Conservation (phyloP, 2,329 filamentous ascomycete species). For the Diplocarpon rosae region DNA sequence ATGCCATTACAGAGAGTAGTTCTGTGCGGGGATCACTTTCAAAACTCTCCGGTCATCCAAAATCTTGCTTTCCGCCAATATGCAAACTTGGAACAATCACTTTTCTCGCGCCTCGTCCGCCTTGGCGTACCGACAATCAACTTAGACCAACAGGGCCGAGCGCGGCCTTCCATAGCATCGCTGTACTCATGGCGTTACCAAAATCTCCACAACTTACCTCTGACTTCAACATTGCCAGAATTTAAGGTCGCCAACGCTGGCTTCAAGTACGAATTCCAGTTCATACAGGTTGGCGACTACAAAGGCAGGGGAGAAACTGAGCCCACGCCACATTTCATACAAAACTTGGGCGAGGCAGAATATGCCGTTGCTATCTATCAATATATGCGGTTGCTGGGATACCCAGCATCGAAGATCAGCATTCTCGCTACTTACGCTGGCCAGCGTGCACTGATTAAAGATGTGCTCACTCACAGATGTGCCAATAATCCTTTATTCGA, state of each 20-base stretch:
- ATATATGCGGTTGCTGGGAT: conserved; percentile 94
- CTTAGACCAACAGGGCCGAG: conserved; percentile 88
- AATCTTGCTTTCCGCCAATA: conserved; percentile 91
- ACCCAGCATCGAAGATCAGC: conserved; percentile 62
- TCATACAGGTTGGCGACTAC: conserved; percentile 91
- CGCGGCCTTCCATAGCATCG: conserved; percentile 73
- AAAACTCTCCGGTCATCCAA: conserved; percentile 93
- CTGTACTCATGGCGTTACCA: conserved; percentile 93
- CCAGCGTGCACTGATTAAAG: conserved; percentile 75
- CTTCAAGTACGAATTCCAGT: conserved; percentile 90
- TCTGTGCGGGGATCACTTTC: conserved; percentile 87
- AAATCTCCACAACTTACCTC: conserved; percentile 65
- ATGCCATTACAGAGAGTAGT: conserved; percentile 77
- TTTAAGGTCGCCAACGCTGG: conserved; percentile 80
- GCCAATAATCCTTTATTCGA: conserved; percentile 77
- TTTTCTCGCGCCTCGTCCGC: conserved; percentile 84
- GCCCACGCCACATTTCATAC: conserved; percentile 87
- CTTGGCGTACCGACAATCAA: conserved; percentile 85
- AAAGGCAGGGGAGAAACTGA: conserved; percentile 82
- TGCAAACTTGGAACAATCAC: conserved; percentile 88
- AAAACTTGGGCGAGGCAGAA: conserved; percentile 93
- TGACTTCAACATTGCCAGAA: conserved; percentile 56
- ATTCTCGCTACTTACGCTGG: conserved; percentile 93
- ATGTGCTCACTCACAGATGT: conserved; percentile 78
- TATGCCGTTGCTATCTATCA: conserved; percentile 93